Base-by-base conservation (phyloP, 495 filamentous ascomycete species). In the Hyaloscypha bicolor region DNA sequence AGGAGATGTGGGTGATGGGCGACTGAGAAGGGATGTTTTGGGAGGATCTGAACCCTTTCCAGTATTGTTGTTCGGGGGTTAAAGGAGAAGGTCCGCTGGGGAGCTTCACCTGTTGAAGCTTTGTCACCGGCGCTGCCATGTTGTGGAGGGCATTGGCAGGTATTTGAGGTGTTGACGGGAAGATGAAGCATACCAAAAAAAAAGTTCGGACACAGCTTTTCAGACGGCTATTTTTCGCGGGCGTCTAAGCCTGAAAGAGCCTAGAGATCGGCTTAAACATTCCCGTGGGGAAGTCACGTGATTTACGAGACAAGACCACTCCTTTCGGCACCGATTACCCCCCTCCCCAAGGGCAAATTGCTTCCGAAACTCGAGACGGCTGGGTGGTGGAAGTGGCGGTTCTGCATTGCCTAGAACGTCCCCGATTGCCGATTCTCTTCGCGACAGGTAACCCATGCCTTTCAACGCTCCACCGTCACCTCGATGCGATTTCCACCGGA, bases 31-130 rank as follows among this genome's bases (percentile, higher is more conserved):
- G 91, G 55, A 98, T 86, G 33, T 91, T 85, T 56, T 94, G 88
- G 37, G 93, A 90, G 55, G 94, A 94, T 77, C 89, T 91, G 83
- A 99, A 99, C 42, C 88, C 89, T 70, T 88, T 88, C 93, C 95
- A 99, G 82, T 97, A 98, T 70, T 88, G 85, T 79, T 98, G 93
- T 80, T 99, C 95, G 55, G 94, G 87, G 5, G 93, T 96, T 32
- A 90, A 74, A 60, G 88, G 85, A 25, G 85, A 84, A 63, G 91
- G 90, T 39, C 89, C 90, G 30, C 85, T 79, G 33, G 94, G 89
- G 69, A 96, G 87, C 84, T 93, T 95, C 76, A 96, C 79, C 74
- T 88, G 90, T 75, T 89, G 90, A 64, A 97, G 81, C 69, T 91
- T 90, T 72, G 88, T 85, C 68, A 97, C 90, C 77, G 92, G 88